Evolutionary conservation across 345 rosid species (phyloP).

Genomic region (Salix purpurea): DNA sequence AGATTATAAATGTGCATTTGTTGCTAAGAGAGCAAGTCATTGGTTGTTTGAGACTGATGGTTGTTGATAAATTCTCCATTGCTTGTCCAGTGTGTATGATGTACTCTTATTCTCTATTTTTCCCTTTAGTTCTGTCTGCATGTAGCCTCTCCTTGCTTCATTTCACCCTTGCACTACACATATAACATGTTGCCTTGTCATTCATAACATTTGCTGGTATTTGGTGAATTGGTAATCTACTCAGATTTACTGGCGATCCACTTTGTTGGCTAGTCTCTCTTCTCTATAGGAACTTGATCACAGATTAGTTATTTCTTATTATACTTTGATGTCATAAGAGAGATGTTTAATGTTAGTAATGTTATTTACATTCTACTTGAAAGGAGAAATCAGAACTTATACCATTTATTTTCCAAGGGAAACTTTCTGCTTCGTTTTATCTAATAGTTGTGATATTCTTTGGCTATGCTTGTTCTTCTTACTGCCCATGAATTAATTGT

Average conservation of each 20-base stretch:
- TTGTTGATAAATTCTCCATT: neutral
- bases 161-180: neutral
- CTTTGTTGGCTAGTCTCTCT: neutral
- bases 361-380: neutral
- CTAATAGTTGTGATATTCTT: neutral
- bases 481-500: neutral
- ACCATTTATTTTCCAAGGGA: neutral
- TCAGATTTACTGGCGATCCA: neutral
- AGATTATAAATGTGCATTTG: neutral
- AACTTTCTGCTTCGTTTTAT: neutral
- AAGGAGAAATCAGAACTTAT: neutral
- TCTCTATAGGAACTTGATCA: neutral
- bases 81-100: neutral
- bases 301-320: neutral
- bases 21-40: neutral
- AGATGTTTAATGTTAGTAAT: neutral
- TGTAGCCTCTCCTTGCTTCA: neutral
- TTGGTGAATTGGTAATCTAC: neutral
- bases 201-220: neutral
- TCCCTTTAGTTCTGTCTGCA: neutral
- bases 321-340: neutral
- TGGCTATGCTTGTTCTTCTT: neutral
- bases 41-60: neutral
- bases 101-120: neutral
- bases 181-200: neutral